Percentiles rank a stretch among this genome's conserved stretches.
These are phyloP conservation scores for Epichloe gansuensis DNA, from an alignment of 2,329 filamentous ascomycete species.

Conservation along the genomic window DNA sequence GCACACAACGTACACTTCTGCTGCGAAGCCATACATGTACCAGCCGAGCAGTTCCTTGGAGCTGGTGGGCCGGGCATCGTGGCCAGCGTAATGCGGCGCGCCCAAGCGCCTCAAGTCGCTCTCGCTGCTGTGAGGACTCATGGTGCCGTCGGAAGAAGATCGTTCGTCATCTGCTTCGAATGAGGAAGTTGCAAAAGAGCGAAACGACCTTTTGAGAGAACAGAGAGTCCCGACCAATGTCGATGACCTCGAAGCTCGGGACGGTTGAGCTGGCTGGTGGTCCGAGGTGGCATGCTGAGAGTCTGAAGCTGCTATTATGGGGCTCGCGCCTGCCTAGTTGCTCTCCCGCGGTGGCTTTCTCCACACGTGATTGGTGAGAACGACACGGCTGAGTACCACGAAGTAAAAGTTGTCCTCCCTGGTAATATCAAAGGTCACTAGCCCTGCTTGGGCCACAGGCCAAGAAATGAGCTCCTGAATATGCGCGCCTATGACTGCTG, in stretches of 20 bases:
- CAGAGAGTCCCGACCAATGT: slow-evolving; percentile 37
- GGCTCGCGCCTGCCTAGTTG: background rate
- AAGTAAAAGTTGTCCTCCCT: no score
- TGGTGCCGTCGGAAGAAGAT: slow-evolving; percentile 28
- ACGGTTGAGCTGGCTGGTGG: slow-evolving; percentile 18
- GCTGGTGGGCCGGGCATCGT: slow-evolving; percentile 83
- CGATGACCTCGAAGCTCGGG: slow-evolving; percentile 28
- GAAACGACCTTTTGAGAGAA: slow-evolving; percentile 43
- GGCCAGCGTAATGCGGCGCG: slow-evolving; percentile 55
- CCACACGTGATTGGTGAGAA: slow-evolving; percentile 3
- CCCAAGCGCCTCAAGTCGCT: slow-evolving; percentile 22
- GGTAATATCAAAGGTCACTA: no score
- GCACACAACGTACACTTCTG: slow-evolving; percentile 93
- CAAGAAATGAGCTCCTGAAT: background rate
- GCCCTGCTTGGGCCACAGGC: background rate
- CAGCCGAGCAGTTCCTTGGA: slow-evolving; percentile 80
- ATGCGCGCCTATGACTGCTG: no score
- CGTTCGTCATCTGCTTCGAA: slow-evolving; percentile 61
- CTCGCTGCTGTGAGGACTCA: slow-evolving; percentile 26
- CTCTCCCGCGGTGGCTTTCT: background rate
- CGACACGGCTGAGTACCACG: background rate
- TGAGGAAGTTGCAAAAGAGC: slow-evolving; percentile 45
- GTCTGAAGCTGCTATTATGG: background rate
- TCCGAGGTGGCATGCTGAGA: slow-evolving; percentile 5
- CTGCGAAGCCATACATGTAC: slow-evolving; percentile 94